Evolutionary conservation across 2,329 filamentous ascomycete species (phyloP).

Genomic region (Neurospora crassa): DNA sequence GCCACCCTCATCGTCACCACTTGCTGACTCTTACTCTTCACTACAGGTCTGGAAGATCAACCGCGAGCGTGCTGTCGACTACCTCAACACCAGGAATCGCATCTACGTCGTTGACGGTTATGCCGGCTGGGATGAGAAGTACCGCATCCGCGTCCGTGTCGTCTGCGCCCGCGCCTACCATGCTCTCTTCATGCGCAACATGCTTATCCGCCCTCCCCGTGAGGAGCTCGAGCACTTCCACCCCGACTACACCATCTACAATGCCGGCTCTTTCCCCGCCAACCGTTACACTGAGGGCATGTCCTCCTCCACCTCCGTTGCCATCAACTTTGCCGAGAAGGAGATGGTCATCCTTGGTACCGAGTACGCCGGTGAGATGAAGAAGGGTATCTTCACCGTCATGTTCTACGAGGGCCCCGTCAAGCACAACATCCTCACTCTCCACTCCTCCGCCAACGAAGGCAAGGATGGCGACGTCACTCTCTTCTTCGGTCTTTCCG

Average conservation of each 20-base stretch:
- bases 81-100: conserved; percentile 96
- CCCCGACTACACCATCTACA: conserved; percentile 99
- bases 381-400: conserved; percentile 97
- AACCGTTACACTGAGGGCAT: conserved; percentile 98
- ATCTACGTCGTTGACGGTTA: conserved; percentile 98
- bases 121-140: conserved; percentile 97
- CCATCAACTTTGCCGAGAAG: conserved; percentile 98
- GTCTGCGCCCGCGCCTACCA: conserved; percentile 99
- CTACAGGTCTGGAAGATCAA: conserved; percentile 97
- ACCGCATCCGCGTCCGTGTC: conserved; percentile 93
- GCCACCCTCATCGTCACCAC: conserved; percentile 8
- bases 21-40: conserved; percentile 7
- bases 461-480: conserved; percentile 91
- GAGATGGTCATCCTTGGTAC: conserved; percentile 99
- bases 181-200: conserved; percentile 99
- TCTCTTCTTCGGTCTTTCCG: conserved; percentile 97
- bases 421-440: conserved; percentile 97
- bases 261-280: conserved; percentile 94
- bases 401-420: conserved; percentile 99
- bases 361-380: conserved; percentile 96
- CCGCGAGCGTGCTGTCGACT: conserved; percentile 96
- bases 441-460: conserved; percentile 98
- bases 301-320: conserved; percentile 95
- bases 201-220: conserved; percentile 88
- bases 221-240: conserved; percentile 97